Evolutionary conservation across 148 eudicot species (phyloP).

Genomic region (Cornus controversa): DNA sequence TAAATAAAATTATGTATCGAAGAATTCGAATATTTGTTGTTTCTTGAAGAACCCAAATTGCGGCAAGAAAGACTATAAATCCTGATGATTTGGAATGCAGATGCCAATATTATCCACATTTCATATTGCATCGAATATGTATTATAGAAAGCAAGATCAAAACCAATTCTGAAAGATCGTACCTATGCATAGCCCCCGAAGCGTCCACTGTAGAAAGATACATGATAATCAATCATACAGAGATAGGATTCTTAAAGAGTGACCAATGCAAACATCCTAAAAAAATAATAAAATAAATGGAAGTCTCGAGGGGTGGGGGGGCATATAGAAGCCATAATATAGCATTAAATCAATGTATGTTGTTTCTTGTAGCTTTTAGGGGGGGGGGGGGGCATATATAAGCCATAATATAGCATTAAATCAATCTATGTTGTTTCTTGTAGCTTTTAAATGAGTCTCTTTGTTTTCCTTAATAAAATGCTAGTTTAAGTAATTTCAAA

Average conservation of each 20-base stretch:
- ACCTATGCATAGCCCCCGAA: slow-evolving; percentile 96
- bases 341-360: neutral
- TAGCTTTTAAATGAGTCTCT: neutral
- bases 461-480: neutral
- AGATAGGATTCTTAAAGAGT: neutral
- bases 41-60: slow-evolving; percentile 87
- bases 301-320: neutral
- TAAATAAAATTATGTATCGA: slow-evolving; percentile 86
- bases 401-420: neutral
- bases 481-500: neutral
- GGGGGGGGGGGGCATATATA: neutral
- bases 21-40: slow-evolving; percentile 69
- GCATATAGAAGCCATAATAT: neutral
- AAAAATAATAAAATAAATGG: no score
- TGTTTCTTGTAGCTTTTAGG: no score
- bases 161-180: slow-evolving; percentile 18
- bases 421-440: no score
- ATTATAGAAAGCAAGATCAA: neutral
- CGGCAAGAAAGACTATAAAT: slow-evolving; percentile 77
- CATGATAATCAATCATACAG: neutral
- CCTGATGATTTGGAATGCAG: slow-evolving; percentile 45
- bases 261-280: neutral
- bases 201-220: slow-evolving; percentile 78
- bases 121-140: slow-evolving; percentile 3
- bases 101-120: slow-evolving; percentile 2